Evolutionary conservation across 345 rosid species (phyloP).

Genomic region (Cochlearia excelsa): DNA sequence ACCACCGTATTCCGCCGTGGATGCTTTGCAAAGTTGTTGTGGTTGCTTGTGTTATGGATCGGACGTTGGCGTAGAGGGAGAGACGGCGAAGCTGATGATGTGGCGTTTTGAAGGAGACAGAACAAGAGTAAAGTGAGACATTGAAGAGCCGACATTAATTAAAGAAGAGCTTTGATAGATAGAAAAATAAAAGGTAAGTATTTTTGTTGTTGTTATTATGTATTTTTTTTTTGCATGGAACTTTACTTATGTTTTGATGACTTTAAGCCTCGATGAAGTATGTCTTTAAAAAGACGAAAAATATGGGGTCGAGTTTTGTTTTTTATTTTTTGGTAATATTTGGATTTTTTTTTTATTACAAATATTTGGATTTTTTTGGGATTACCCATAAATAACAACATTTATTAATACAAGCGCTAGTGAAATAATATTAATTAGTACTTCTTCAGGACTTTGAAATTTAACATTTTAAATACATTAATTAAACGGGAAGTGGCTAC

Average conservation of each 20-base stretch:
- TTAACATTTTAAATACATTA: not conserved
- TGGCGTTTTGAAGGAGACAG: constrained; percentile 27
- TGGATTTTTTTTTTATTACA: not conserved
- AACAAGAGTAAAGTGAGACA: constrained; percentile 28
- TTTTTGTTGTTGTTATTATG: constrained; percentile 23
- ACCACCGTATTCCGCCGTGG: constrained; percentile 15
- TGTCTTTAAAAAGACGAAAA: constrained; percentile 16
- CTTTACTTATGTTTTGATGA: constrained; percentile 22
- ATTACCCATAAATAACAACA: constrained; percentile 27
- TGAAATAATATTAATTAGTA: not conserved
- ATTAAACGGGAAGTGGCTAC: not conserved
- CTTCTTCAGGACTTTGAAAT: not conserved
- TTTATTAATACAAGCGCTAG: constrained; percentile 9
- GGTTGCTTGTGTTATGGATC: not conserved
- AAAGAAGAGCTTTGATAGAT: not conserved
- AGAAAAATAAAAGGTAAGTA: constrained; percentile 7
- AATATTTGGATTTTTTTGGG: not conserved
- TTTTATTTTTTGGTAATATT: not conserved
- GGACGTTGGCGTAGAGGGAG: constrained; percentile 20
- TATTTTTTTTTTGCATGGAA: constrained; percentile 27
- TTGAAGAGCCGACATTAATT: constrained; percentile 26
- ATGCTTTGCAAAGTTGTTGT: constrained; percentile 32
- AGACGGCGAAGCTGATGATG: constrained; percentile 11
- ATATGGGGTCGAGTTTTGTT: constrained; percentile 11
- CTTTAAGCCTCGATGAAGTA: not conserved